Base-by-base conservation (phyloP, 306 rosid genomes). In the Casuarina glauca region DNA sequence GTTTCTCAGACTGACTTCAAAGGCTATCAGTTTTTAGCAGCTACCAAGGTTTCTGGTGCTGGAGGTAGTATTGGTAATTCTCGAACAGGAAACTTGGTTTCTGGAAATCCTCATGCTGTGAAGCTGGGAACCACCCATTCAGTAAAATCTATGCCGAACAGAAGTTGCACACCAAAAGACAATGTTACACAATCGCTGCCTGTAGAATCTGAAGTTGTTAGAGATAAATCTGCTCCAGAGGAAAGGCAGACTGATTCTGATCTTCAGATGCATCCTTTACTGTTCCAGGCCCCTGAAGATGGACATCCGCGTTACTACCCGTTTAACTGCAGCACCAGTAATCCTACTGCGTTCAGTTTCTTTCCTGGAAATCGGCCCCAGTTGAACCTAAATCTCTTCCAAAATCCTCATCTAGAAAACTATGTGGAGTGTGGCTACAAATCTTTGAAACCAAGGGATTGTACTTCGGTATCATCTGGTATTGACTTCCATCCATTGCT, bases 401-500 rank as follows among this genome's bases (percentile, higher is more conserved):
- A 85, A 80, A 88, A 87, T 80, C 89, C 97, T 44, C 87, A 80
- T 45, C 90, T 86, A 77, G 93, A 86, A 84, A 85, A 83, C 70
- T 84, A 78, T 36, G 77, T 73, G 74, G 91, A 76, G 55, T 74
- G 82, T 83, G 75, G 80, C 80, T 84, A 79, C 54, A 83, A 73
- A 72, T 84, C 84, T 39, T 71, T 77, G 79, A 87, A 83, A 81
- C 83, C 90, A 17, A 90, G 88, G 81, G 86, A 82, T 72, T 84
- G 84, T 69, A 83, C 85, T 77, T 79, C 82, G 41, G 62, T 74
- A 79, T 78, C 93, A 62, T 82, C 69, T 49, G 90, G 93, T 77
- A 85, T 93, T 91, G 99, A 88, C 84, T 95, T 95, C 87, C 99
- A 95, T 80, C 99, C 97, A 50, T 93, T 95, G 75, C 83, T 93